phyloP scores from a whole-genome alignment of 78 protist genomes.

The Polysphondylium violaceum region DNA sequence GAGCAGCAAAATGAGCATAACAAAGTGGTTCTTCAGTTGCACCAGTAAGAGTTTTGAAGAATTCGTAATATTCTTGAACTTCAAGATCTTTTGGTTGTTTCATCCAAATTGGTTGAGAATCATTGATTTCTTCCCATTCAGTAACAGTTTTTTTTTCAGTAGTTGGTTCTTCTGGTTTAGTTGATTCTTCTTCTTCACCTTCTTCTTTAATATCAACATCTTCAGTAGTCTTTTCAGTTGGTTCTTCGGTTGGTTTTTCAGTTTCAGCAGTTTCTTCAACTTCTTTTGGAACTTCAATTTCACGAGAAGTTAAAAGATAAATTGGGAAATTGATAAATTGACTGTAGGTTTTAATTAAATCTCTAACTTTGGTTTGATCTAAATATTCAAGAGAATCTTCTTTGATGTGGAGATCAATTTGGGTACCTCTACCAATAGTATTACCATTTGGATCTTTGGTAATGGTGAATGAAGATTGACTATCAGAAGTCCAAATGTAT shows the following conservation, averaged over 20 bases:
- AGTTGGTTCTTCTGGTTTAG: background rate
- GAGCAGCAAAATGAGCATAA: slow-evolving; percentile 94
- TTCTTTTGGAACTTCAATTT: slow-evolving; percentile 80
- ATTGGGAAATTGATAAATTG: slow-evolving; percentile 98
- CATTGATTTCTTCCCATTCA: slow-evolving; percentile 95
- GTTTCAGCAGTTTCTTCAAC: slow-evolving; percentile 77
- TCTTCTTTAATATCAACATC: slow-evolving; percentile 83
- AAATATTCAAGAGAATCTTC: slow-evolving; percentile 93
- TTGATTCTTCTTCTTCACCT: slow-evolving; percentile 67
- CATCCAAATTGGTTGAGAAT: slow-evolving; percentile 98
- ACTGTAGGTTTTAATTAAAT: slow-evolving; percentile 91
- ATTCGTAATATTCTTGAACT: slow-evolving; percentile 96
- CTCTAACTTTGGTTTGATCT: slow-evolving; percentile 84
- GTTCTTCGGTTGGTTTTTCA: slow-evolving; percentile 37
- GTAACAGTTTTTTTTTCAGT: slow-evolving; percentile 55
- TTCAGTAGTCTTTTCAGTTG: slow-evolving; percentile 65
- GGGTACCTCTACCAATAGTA: slow-evolving; percentile 97
- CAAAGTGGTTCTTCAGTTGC: slow-evolving; percentile 91
- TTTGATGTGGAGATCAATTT: slow-evolving; percentile 92
- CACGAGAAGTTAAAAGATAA: slow-evolving; percentile 85
- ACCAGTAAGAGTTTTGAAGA: slow-evolving; percentile 95
- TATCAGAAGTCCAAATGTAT: slow-evolving; percentile 96
- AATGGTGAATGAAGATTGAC: slow-evolving; percentile 89
- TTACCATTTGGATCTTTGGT: slow-evolving; percentile 93
- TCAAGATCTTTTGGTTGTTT: slow-evolving; percentile 93